These are phyloP conservation scores for Alternaria conjuncta DNA, from an alignment of 2,329 filamentous ascomycete species.

Conservation along the genomic window DNA sequence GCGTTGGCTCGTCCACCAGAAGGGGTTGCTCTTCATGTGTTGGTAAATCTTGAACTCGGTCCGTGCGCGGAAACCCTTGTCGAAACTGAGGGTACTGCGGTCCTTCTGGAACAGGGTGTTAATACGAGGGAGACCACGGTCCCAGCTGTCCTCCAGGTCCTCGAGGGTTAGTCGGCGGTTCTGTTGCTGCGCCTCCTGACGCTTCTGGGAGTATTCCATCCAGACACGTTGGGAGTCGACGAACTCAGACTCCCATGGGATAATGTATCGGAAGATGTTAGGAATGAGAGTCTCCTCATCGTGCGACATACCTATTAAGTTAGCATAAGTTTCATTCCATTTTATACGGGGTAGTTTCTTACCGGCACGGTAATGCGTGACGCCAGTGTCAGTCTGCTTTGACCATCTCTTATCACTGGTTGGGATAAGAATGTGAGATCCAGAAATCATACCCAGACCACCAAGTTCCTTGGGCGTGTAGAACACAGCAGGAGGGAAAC, in stretches of 20 bases:
- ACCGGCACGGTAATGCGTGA: constrained; percentile 94
- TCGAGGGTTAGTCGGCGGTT: constrained; percentile 93
- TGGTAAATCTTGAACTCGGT: constrained; percentile 99
- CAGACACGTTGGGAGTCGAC: constrained; percentile 98
- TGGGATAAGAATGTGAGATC: constrained; percentile 95
- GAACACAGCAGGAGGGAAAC: constrained; percentile 97
- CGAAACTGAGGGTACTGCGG: constrained; percentile 92
- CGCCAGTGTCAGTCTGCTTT: constrained; percentile 95
- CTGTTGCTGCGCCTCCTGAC: constrained; percentile 94
- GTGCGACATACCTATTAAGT: constrained; percentile 74
- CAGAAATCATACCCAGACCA: constrained; percentile 98
- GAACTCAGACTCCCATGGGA: constrained; percentile 98
- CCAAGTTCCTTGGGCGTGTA: constrained; percentile 98
- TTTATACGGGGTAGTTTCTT: background rate
- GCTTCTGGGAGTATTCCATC: constrained; percentile 99
- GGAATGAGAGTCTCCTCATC: constrained; percentile 97
- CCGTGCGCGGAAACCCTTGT: constrained; percentile 95
- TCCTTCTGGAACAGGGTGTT: constrained; percentile 99
- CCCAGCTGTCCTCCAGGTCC: constrained; percentile 98
- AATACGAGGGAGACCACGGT: constrained; percentile 94
- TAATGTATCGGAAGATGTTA: constrained; percentile 99
- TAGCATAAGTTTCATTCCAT: background rate
- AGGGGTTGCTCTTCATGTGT: constrained; percentile 98
- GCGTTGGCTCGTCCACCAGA: constrained; percentile 98
- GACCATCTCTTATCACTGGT: constrained; percentile 98